A percentile compares a stretch with the other conserved stretches of the same genome.
Conservation (phyloP, 169 alveolate species). For the Plasmodium adleri region DNA sequence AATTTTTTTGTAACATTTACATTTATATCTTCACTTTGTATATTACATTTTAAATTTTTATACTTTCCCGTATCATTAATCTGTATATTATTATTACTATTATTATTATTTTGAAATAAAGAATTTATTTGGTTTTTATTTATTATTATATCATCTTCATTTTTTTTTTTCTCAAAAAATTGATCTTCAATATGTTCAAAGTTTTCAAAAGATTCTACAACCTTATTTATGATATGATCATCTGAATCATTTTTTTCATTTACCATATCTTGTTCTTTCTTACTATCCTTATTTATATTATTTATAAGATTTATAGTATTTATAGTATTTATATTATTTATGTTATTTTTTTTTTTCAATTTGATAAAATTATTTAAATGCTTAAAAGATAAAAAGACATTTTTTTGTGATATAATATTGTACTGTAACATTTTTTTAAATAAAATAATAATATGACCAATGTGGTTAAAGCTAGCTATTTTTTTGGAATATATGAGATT, state of each 20-base stretch:
- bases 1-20: neutral
- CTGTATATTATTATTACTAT: neutral
- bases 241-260: neutral
- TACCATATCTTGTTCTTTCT: neutral
- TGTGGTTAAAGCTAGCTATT: slow-evolving; percentile 68
- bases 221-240: slow-evolving; percentile 25
- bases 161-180: slow-evolving; percentile 5
- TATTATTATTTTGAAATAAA: neutral
- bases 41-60: neutral
- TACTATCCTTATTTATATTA: neutral
- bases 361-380: slow-evolving; percentile 60
- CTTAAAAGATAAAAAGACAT: slow-evolving; percentile 42
- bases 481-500: slow-evolving; percentile 68
- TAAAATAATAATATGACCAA: slow-evolving; percentile 32
- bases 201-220: slow-evolving; percentile 16
- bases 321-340: no score
- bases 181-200: neutral
- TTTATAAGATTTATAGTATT: no score
- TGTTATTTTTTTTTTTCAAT: slow-evolving; percentile 7
- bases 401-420: slow-evolving; percentile 69
- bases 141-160: neutral
- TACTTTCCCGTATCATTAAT: neutral
- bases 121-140: neutral
- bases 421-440: slow-evolving; percentile 66
- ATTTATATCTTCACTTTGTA: neutral